These are phyloP conservation scores for Crithidia mellificae DNA, from an alignment of 208 protist genomes.

Conservation along the genomic window DNA sequence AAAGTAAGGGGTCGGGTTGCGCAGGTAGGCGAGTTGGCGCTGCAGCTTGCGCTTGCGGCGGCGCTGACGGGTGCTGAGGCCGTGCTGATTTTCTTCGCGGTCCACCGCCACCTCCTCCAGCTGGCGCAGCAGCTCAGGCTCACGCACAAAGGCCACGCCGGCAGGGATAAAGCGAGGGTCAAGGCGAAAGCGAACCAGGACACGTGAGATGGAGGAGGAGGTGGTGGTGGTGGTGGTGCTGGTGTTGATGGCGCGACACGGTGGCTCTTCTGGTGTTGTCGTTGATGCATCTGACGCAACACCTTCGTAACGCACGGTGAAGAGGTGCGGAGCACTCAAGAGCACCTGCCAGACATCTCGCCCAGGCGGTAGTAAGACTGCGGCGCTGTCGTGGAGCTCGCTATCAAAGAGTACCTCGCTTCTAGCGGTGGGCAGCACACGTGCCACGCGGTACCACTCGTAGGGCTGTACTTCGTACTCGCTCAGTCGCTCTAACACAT, in stretches of 20 bases:
- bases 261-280: neutral
- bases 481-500: constrained; percentile 22
- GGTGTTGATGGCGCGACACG: too few species aligned
- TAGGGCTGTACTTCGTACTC: constrained; percentile 61
- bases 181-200: constrained; percentile 54
- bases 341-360: constrained; percentile 74
- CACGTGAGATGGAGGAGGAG: neutral
- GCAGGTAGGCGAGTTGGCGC: constrained; percentile 62
- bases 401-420: constrained; percentile 39
- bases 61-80: constrained; percentile 32
- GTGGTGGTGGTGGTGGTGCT: too few species aligned
- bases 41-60: constrained; percentile 46
- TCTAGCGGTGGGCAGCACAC: constrained; percentile 51
- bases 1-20: constrained; percentile 64
- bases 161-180: constrained; percentile 36
- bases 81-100: constrained; percentile 30
- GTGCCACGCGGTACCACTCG: constrained; percentile 81
- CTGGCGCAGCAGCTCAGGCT: constrained; percentile 19
- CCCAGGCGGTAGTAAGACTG: constrained; percentile 43
- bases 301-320: constrained; percentile 18
- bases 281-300: neutral
- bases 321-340: constrained; percentile 59
- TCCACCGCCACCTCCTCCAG: constrained; percentile 38
- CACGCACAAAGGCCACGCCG: constrained; percentile 15
- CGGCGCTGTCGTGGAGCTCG: constrained; percentile 42